Base-by-base conservation (phyloP, 2,329 filamentous ascomycete genomes). In the Xylariaceae sp. region DNA sequence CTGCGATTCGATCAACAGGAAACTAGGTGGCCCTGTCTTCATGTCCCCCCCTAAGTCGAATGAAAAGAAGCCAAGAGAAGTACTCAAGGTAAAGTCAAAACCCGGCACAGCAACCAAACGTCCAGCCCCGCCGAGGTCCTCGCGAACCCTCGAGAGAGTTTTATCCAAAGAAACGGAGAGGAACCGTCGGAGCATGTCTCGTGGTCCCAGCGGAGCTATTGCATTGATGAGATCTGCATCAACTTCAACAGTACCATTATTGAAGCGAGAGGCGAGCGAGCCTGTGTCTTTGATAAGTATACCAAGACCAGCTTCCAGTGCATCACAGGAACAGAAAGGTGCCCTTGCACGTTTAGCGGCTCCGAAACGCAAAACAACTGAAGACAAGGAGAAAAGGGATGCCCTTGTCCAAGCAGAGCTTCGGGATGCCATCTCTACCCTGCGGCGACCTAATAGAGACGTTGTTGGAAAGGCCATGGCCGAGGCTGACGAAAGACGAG, bases 391-490 rank as follows among this genome's bases (percentile, higher is more conserved):
- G 23, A 80, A 72, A 56, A 86, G 80, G 62, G 84, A 85, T 59
- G 83, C 82, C 3, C 67, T 77, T 19, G 75, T 88, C 2, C 81
- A 88, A 38, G 79, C 82, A 22, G 83, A 90, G 58, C 66, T 92
- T 25, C 79, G 81, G 54, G 79, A 88, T 47, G 88, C 88, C 7
- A 91, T 93, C 40, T 79, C 78, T 5, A 77, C 82, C 8, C 64
- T 92, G 34, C 83, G 86, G 62, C 88, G 83, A 64, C 88, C 88
- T 1, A 90, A 92, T 57, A 79, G 88, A 37, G 76, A 80, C 19
- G 72, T 86, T 33, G 85, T 83, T 11, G 81, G 82, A 23, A 83
- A 82, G 56, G 76, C 80, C 29, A 73, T 86, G 45, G 80, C 77
- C 3, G 85, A 88, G 53, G 83, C 80, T 21, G 76, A 80, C 4